These are phyloP conservation scores for Phytophthora constricta DNA, from an alignment of 352 stramenopile species.

Conservation along the genomic window DNA sequence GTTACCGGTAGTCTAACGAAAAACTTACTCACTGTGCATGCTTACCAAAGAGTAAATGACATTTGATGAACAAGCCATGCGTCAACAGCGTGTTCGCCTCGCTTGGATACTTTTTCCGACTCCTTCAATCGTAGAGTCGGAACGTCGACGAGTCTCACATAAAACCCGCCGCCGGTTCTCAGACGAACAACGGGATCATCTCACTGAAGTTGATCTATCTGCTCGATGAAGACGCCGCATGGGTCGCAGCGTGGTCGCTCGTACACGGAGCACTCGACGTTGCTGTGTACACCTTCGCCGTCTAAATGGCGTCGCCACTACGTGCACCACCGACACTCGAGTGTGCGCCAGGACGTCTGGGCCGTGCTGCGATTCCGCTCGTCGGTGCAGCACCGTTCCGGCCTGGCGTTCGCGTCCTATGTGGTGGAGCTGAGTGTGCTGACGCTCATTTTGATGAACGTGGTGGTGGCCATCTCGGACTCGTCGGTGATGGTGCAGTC, in stretches of 20 bases:
- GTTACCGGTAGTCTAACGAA: no score
- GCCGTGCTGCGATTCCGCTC: slow-evolving; percentile 65
- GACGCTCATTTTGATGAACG: slow-evolving; percentile 65
- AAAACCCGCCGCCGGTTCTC: neutral
- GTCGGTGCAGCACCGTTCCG: slow-evolving; percentile 47
- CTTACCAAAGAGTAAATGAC: no score
- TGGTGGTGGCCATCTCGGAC: slow-evolving; percentile 61
- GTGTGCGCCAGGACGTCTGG: slow-evolving; percentile 60
- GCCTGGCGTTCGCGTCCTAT: slow-evolving; percentile 60
- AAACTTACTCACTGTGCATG: no score
- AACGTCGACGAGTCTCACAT: neutral
- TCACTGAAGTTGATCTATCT: neutral
- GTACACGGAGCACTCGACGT: slow-evolving; percentile 37
- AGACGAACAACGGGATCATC: no score
- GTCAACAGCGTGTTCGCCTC: neutral
- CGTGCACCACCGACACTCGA: slow-evolving; percentile 14
- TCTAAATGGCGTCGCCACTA: slow-evolving; percentile 21
- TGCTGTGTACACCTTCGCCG: slow-evolving; percentile 32
- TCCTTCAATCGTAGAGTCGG: no score
- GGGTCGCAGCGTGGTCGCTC: slow-evolving; percentile 27
- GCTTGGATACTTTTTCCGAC: neutral
- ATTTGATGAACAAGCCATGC: no score
- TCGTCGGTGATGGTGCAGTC: slow-evolving; percentile 36
- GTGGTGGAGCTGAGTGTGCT: slow-evolving; percentile 59
- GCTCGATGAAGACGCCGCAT: slow-evolving; percentile 27